Percentiles rank a stretch among this genome's conserved stretches.
Evolutionary conservation across 2,329 filamentous ascomycete species (phyloP).

Genomic region (Teratosphaeria viscida): DNA sequence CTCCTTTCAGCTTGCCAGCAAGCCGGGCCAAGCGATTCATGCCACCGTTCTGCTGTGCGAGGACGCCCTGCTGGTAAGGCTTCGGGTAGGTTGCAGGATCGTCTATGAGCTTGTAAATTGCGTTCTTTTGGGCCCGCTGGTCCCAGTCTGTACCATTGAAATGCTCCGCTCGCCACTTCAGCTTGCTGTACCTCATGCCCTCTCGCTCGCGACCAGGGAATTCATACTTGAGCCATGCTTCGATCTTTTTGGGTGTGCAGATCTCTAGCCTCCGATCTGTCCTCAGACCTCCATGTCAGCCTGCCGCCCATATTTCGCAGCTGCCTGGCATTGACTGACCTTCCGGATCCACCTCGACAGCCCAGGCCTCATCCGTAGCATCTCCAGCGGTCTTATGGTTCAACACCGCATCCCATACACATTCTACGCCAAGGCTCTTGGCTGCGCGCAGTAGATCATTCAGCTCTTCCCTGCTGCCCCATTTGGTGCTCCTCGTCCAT

Average conservation of each 20-base stretch:
- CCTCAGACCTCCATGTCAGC: background rate
- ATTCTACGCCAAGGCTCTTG: slow-evolving; percentile 42
- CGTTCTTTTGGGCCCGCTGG: slow-evolving; percentile 44
- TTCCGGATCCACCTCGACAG: slow-evolving; percentile 51
- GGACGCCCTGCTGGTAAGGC: slow-evolving; percentile 4
- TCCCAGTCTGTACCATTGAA: slow-evolving; percentile 62
- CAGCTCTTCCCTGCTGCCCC: slow-evolving; percentile 55
- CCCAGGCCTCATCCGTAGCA: slow-evolving; percentile 50
- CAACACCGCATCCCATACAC: slow-evolving; percentile 61
- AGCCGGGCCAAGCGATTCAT: slow-evolving; percentile 15
- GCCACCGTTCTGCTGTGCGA: background rate
- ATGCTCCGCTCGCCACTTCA: slow-evolving; percentile 58
- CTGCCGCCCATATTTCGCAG: background rate
- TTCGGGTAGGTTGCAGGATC: slow-evolving; percentile 22
- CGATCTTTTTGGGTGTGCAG: slow-evolving; percentile 49
- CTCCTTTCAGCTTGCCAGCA: slow-evolving; percentile 8
- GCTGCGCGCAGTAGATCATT: slow-evolving; percentile 42
- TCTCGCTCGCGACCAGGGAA: slow-evolving; percentile 45
- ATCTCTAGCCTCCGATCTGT: slow-evolving; percentile 46
- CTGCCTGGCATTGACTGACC: slow-evolving; percentile 9
- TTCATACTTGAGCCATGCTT: slow-evolving; percentile 58
- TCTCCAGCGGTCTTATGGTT: slow-evolving; percentile 65
- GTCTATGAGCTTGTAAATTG: slow-evolving; percentile 54
- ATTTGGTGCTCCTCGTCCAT: slow-evolving; percentile 53
- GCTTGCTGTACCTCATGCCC: slow-evolving; percentile 46